phyloP scores from a whole-genome alignment of 108 stramenopile genomes.

The Skeletonema costatum region DNA sequence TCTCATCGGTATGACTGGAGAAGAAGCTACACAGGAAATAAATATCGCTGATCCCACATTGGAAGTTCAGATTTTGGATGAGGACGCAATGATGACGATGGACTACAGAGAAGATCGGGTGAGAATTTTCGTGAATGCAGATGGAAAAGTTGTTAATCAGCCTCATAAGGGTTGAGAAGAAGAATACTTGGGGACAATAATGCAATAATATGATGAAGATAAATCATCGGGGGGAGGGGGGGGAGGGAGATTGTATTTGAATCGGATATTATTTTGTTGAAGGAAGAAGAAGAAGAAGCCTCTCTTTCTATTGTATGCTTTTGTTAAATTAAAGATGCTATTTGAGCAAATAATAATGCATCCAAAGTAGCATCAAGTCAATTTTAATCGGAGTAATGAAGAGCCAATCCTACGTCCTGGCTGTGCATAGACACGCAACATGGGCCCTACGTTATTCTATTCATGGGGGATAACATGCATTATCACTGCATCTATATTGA shows the following conservation, averaged over 20 bases:
- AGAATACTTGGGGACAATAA: background rate
- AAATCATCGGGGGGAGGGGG: too few relatives aligned
- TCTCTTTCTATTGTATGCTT: slow-evolving; percentile 1
- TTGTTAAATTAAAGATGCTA: background rate
- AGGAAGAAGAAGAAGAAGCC: too few relatives aligned
- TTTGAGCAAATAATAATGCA: background rate
- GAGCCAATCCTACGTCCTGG: too few relatives aligned
- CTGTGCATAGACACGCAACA: too few relatives aligned
- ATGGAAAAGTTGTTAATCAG: slow-evolving; percentile 45
- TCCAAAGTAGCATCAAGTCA: too few relatives aligned
- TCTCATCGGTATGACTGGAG: slow-evolving; percentile 49
- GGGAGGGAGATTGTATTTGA: too few relatives aligned
- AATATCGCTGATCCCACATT: background rate
- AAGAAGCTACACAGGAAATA: slow-evolving; percentile 44
- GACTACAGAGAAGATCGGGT: slow-evolving; percentile 65
- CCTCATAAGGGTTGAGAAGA: slow-evolving; percentile 15
- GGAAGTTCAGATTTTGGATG: slow-evolving; percentile 36
- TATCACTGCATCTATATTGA: background rate
- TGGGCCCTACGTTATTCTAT: too few relatives aligned
- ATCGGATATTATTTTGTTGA: too few relatives aligned
- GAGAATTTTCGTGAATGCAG: slow-evolving; percentile 54
- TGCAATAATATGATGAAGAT: background rate
- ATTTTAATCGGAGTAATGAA: too few relatives aligned
- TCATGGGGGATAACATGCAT: background rate
- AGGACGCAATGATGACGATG: slow-evolving; percentile 58